Percentiles rank a stretch among this genome's conserved stretches.
Conservation (phyloP, 2,329 filamentous ascomycete genomes). For the Hyphodiscus sp. region DNA sequence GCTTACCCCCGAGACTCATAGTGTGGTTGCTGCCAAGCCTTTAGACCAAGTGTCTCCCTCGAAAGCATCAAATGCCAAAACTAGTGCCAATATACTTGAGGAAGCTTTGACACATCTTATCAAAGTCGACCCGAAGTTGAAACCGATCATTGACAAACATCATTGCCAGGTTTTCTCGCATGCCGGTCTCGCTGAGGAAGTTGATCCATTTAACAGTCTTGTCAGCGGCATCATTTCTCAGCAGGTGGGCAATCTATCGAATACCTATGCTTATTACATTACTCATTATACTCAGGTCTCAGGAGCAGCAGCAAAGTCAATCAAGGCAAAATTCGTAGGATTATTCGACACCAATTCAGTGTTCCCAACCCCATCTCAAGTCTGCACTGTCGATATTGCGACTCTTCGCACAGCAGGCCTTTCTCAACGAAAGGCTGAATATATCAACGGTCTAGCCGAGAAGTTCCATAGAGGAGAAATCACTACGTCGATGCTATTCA, state of each 20-base stretch:
- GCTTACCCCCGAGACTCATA: conserved; percentile 64
- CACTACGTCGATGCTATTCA: conserved; percentile 66
- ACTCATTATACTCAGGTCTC: conserved; percentile 50
- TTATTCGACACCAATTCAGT: conserved; percentile 51
- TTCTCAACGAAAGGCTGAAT: conserved; percentile 92
- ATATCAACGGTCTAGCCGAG: conserved; percentile 76
- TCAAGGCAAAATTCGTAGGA: conserved; percentile 76
- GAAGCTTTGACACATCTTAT: conserved; percentile 72
- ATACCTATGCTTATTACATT: not conserved
- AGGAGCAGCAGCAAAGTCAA: conserved; percentile 81
- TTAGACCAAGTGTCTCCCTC: conserved; percentile 49
- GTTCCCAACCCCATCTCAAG: conserved; percentile 74
- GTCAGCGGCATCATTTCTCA: conserved; percentile 88
- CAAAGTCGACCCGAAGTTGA: conserved; percentile 64
- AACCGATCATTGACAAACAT: conserved; percentile 64
- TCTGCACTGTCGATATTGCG: conserved; percentile 56
- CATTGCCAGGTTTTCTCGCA: conserved; percentile 75
- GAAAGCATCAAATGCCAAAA: conserved; percentile 32
- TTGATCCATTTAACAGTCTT: conserved; percentile 83
- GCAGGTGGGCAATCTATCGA: conserved; percentile 44
- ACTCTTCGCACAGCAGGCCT: conserved; percentile 77
- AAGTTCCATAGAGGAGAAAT: conserved; percentile 75
- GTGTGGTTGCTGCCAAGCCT: conserved; percentile 49
- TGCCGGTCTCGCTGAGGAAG: conserved; percentile 71
- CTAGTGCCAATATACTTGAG: conserved; percentile 62